These are phyloP conservation scores for Sclerotinia subarctica DNA, from an alignment of 2,329 filamentous ascomycete genomes.

Conservation along the genomic window DNA sequence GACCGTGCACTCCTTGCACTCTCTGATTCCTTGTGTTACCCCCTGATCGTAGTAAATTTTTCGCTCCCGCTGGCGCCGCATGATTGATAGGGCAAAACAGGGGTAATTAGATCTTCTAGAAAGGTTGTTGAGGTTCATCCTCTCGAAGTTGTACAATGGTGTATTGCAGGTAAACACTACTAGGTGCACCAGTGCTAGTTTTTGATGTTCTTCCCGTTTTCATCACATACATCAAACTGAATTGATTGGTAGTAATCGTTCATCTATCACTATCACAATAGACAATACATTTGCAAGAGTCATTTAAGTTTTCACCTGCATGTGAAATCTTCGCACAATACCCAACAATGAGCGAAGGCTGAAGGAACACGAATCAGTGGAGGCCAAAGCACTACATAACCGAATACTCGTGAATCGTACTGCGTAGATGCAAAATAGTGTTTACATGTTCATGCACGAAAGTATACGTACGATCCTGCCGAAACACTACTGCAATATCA, in stretches of 20 bases:
- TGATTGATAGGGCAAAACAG: conserved; percentile 3
- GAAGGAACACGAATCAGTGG: not conserved
- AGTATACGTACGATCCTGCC: conserved; percentile 2
- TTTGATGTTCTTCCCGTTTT: not conserved
- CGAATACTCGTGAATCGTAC: not conserved
- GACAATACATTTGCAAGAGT: not conserved
- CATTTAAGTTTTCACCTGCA: not conserved
- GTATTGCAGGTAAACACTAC: not conserved
- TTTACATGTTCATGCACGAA: conserved; percentile 12
- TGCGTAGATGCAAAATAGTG: not conserved
- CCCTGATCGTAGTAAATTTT: not conserved
- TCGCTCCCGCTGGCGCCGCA: conserved; percentile 12
- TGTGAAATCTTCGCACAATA: not conserved
- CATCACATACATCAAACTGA: not conserved
- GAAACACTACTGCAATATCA: conserved; percentile 8
- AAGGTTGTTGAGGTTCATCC: conserved; percentile 7
- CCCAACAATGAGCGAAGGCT: not conserved
- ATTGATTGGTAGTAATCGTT: not conserved
- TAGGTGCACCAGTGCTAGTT: not conserved
- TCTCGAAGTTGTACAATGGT: not conserved
- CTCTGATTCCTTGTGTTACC: not conserved
- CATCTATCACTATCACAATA: not conserved
- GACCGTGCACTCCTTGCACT: not conserved
- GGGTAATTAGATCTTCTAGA: not conserved
- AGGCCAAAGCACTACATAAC: not conserved